Conservation (phyloP, 2,329 filamentous ascomycete species). For the Teratosphaeria zuluensis region DNA sequence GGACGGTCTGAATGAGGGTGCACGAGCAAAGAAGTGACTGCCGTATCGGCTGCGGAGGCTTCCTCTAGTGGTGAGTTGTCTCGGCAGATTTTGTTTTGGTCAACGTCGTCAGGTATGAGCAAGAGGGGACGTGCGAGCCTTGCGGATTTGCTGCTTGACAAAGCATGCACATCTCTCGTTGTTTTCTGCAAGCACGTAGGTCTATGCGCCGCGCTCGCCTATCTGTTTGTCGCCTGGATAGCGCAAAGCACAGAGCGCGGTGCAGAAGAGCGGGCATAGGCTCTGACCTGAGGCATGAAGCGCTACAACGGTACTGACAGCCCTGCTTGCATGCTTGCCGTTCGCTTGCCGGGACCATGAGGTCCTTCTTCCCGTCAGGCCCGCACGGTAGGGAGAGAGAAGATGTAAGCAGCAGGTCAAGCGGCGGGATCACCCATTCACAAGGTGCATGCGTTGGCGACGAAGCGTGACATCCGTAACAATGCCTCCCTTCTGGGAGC, state of each 20-base stretch:
- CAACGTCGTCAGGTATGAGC: neutral
- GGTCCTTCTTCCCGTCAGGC: neutral
- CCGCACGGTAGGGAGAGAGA: neutral
- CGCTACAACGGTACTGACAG: neutral
- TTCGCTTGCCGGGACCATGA: neutral
- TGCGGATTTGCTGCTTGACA: neutral
- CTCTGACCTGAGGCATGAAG: neutral
- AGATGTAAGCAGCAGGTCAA: neutral
- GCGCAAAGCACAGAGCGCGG: neutral
- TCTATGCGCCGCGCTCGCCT: neutral
- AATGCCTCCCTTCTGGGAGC: slow-evolving; percentile 2
- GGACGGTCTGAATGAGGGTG: neutral
- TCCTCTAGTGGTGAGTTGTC: neutral
- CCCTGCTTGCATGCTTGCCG: neutral
- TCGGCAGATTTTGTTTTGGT: neutral
- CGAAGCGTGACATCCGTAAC: slow-evolving; percentile 2
- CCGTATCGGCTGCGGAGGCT: neutral
- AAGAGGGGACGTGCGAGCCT: neutral
- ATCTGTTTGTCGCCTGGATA: neutral
- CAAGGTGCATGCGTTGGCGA: slow-evolving; percentile 1
- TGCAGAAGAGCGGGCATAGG: neutral
- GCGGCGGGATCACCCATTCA: neutral
- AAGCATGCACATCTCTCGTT: neutral
- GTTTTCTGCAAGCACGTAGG: neutral
- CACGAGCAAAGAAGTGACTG: neutral